phyloP scores from a whole-genome alignment of 306 rosid species.

The Spatholobus suberectus region DNA sequence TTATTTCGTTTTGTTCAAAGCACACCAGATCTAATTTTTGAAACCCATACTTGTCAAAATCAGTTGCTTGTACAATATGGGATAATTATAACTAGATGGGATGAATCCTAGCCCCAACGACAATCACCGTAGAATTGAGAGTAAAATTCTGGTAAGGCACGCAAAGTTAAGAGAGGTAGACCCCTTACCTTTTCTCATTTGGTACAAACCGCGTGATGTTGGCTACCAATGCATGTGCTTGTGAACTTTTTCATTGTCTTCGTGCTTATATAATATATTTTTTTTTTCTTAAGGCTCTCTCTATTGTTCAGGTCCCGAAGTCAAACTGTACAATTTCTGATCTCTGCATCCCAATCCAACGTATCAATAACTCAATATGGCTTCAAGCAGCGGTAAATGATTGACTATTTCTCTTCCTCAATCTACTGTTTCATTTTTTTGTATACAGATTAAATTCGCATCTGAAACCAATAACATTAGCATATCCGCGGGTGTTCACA shows the following conservation, averaged over 20 bases:
- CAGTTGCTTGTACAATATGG: neutral
- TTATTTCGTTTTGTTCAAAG: neutral
- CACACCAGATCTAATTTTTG: neutral
- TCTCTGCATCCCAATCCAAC: neutral
- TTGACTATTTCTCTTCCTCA: no score
- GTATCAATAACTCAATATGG: slow-evolving; percentile 33
- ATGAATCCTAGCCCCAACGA: neutral
- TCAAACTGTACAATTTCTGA: neutral
- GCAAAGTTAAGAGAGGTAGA: neutral
- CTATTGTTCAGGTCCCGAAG: neutral
- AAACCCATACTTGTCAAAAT: neutral
- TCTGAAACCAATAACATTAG: neutral
- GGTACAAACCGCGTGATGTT: no score
- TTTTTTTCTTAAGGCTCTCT: neutral
- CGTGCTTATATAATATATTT: neutral
- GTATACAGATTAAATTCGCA: neutral
- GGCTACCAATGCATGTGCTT: no score
- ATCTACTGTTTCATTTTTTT: neutral
- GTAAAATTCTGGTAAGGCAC: neutral
- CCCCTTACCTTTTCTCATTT: no score
- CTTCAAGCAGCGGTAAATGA: slow-evolving; percentile 41
- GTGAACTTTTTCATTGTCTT: no score
- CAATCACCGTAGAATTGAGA: neutral
- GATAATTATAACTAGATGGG: neutral
- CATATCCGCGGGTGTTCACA: slow-evolving; percentile 26